Evolutionary conservation across 768 basidiomycete genomes (phyloP).

Genomic region (Naganishia friedmannii): DNA sequence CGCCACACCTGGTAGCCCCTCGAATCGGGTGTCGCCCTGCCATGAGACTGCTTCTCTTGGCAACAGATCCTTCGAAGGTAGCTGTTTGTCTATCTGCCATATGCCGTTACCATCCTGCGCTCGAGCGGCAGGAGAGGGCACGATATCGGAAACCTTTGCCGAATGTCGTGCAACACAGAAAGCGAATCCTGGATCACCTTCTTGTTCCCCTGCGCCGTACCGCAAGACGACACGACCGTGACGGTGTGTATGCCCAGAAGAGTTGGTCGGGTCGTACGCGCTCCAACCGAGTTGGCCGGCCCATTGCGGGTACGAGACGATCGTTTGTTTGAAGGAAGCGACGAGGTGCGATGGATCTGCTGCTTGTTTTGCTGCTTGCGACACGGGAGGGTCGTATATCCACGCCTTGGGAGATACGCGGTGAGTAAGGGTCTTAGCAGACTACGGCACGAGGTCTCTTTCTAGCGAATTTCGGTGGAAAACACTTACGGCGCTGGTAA

Average conservation of each 20-base stretch:
- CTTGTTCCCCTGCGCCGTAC: background rate
- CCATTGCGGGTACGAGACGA: conserved; percentile 21
- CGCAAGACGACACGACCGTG: conserved; percentile 20
- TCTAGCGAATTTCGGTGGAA: background rate
- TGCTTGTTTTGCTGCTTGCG: background rate
- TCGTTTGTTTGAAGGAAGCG: background rate
- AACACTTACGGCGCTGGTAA: conserved; percentile 17
- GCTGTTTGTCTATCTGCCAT: conserved; percentile 3
- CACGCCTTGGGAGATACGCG: background rate
- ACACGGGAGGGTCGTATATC: conserved; percentile 11
- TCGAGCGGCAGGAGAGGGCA: background rate
- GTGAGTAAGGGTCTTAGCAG: background rate
- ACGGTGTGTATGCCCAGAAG: conserved; percentile 3
- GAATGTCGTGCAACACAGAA: background rate
- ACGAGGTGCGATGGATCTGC: conserved; percentile 11
- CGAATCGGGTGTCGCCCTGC: background rate
- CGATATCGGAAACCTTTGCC: background rate
- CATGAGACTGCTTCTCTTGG: background rate
- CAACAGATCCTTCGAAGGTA: conserved; percentile 3
- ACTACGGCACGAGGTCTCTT: background rate
- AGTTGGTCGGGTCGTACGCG: conserved; percentile 1
- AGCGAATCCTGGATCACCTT: conserved; percentile 1
- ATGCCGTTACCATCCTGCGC: background rate
- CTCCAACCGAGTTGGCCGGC: conserved; percentile 17
- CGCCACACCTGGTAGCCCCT: conserved; percentile 5